These are phyloP conservation scores for Oryza rufipogon DNA, from an alignment of 176 grass and related monocot genomes.

Conservation along the genomic window DNA sequence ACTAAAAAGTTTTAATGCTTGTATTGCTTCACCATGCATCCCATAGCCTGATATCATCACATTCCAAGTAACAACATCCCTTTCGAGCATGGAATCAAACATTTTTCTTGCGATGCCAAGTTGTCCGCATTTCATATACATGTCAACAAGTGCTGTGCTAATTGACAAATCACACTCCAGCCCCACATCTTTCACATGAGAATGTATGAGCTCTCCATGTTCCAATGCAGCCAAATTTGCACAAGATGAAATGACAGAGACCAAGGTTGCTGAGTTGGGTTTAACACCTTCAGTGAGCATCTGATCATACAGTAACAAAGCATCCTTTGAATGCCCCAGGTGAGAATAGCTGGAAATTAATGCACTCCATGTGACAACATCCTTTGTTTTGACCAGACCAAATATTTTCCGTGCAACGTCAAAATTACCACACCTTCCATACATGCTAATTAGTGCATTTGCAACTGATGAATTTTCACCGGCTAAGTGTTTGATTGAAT, in stretches of 20 bases:
- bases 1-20: constrained; percentile 61
- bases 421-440: constrained; percentile 64
- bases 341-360: constrained; percentile 63
- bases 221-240: constrained; percentile 53
- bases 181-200: constrained; percentile 56
- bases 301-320: constrained; percentile 59
- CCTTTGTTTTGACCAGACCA: constrained; percentile 38
- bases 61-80: constrained; percentile 77
- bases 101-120: constrained; percentile 54
- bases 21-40: constrained; percentile 63
- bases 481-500: constrained; percentile 51
- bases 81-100: constrained; percentile 67
- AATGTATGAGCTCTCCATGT: constrained; percentile 58
- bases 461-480: constrained; percentile 54
- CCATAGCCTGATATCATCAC: constrained; percentile 83
- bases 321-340: constrained; percentile 53
- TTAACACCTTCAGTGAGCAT: constrained; percentile 56
- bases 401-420: constrained; percentile 55
- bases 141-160: constrained; percentile 63
- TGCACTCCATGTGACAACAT: constrained; percentile 70
- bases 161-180: constrained; percentile 54
- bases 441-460: constrained; percentile 74
- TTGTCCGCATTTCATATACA: constrained; percentile 81
- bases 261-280: constrained; percentile 62
- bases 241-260: constrained; percentile 60